Conservation (phyloP, 257 asterid genomes). For the Anisodus tanguticus region DNA sequence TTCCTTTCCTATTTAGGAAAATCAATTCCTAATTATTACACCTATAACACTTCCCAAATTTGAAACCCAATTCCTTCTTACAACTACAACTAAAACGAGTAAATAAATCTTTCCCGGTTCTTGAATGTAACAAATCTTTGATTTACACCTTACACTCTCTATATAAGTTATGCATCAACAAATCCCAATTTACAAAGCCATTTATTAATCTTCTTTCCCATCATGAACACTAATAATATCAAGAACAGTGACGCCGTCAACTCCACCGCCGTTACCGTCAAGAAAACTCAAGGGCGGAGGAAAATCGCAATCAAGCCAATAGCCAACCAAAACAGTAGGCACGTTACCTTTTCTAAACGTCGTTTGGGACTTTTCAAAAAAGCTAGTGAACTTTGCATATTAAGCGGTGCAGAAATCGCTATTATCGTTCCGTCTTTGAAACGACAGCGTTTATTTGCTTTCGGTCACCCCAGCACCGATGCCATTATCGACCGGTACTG, state of each 20-base stretch:
- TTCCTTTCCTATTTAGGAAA: too few relatives aligned
- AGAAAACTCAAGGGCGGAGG: slow-evolving; percentile 41
- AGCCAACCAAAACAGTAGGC: slow-evolving; percentile 31
- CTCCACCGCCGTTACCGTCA: not conserved
- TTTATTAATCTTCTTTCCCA: not conserved
- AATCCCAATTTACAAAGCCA: not conserved
- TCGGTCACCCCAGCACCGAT: slow-evolving; percentile 39
- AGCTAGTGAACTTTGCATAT: slow-evolving; percentile 40
- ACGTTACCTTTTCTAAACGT: slow-evolving; percentile 45
- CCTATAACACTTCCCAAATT: not conserved
- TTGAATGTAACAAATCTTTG: not conserved
- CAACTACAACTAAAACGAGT: not conserved
- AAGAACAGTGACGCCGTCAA: not conserved
- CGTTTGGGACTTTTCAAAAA: slow-evolving; percentile 43
- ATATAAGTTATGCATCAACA: not conserved
- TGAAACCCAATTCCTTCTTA: not conserved
- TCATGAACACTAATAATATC: not conserved
- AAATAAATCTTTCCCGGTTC: not conserved
- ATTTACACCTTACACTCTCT: not conserved
- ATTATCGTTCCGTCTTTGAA: slow-evolving; percentile 46
- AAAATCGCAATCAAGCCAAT: slow-evolving; percentile 14
- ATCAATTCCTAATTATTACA: not conserved
- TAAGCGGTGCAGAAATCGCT: not conserved
- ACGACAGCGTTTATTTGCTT: slow-evolving; percentile 26
- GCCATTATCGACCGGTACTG: not conserved